Conservation (phyloP, 768 basidiomycete genomes). For the Lentinula aciculospora region DNA sequence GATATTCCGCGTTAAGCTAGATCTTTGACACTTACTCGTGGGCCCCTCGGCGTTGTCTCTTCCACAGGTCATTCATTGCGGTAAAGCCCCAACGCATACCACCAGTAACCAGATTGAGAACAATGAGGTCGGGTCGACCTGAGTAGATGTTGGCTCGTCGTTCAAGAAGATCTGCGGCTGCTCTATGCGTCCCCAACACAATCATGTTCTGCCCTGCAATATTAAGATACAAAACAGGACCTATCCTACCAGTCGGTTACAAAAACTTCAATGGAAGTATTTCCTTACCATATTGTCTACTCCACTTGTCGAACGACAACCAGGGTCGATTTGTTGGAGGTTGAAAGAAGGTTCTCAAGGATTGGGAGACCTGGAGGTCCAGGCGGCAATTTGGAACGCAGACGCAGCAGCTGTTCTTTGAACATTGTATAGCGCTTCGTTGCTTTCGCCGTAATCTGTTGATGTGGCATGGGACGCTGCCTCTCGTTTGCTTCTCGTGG, state of each 20-base stretch:
- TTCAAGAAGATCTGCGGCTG: constrained; percentile 2
- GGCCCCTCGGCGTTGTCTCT: constrained; percentile 16
- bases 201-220: neutral
- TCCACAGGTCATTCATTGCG: neutral
- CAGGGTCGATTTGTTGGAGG: constrained; percentile 21
- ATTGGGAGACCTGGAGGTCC: constrained; percentile 33
- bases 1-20: neutral
- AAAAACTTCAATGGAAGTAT: neutral
- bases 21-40: constrained; percentile 8
- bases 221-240: constrained; percentile 4
- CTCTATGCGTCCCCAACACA: neutral
- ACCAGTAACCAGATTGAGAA: neutral
- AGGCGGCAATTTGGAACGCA: constrained; percentile 21
- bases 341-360: constrained; percentile 28
- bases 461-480: too few relatives aligned
- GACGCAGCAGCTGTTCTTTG: neutral
- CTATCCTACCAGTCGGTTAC: neutral
- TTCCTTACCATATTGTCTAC: constrained; percentile 25
- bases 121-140: neutral
- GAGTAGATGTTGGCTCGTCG: neutral
- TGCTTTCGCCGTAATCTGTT: too few relatives aligned
- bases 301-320: constrained; percentile 24
- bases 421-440: too few relatives aligned
- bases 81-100: neutral
- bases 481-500: too few relatives aligned